Base-by-base conservation (phyloP, 805 yeast genomes). In the Spathaspora boniae region DNA sequence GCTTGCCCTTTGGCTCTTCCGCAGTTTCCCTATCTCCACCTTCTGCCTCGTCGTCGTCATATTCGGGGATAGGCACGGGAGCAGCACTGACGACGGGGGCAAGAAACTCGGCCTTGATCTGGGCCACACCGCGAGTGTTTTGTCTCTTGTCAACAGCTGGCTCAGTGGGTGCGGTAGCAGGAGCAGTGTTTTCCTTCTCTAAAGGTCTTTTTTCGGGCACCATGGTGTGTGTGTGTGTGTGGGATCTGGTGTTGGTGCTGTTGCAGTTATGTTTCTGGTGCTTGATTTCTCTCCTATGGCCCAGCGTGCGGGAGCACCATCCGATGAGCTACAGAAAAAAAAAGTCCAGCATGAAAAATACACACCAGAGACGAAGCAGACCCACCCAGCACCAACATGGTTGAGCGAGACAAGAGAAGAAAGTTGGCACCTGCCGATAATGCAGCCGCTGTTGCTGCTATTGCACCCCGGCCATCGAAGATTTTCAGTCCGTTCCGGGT, bases 401-500 rank as follows among this genome's bases (percentile, higher is more conserved):
- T 24, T 25, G 33, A 52, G 11, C 41, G 47, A 30, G 66, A 62
- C 16, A 67, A 66, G 50, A 59, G 53, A 42, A 55, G 65, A 38
- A 60, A 57, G 45, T 49, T 55, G 3, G 53, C 44, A 24, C n/a
- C n/a, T n/a, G n/a, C n/a, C n/a, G 27, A 26, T 18, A 6, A 9
- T 15, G 16, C 19, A 9, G 20, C 31, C 4, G 18, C 18, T 5
- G 16, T 9, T 9, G n/a, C 21, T 3, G 26, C 12, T 26, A 41
- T 14, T 27, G 9, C 30, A 11, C 27, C 18, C 5, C 45, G 44
- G 32, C 53, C 60, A 2, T 61, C 70, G 5, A 56, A 53, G 53
- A 76, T 88, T 21, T 88, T 85, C 58, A 75, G 94, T 15, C 96
- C 96, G 0, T 88, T 86, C 56, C 69, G 96, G 61, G 84, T 74